Conservation (phyloP, 257 asterid species). For the Sherardia arvensis region DNA sequence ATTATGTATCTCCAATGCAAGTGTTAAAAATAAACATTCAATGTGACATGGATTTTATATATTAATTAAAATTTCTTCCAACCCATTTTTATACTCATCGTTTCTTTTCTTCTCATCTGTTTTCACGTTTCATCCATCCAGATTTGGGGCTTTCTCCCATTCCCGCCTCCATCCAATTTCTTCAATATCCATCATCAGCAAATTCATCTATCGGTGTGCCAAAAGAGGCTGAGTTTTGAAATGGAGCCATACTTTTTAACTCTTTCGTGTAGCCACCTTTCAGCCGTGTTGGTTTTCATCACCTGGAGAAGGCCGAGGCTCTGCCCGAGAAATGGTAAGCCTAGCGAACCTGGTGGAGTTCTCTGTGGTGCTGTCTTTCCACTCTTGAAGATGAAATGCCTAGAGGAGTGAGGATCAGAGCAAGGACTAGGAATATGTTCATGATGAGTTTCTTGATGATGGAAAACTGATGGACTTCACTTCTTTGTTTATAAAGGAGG, state of each 20-base stretch:
- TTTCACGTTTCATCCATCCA: no score
- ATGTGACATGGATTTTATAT: no score
- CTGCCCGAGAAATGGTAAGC: slow-evolving; percentile 61
- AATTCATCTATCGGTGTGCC: slow-evolving; percentile 63
- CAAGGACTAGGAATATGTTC: slow-evolving; percentile 17
- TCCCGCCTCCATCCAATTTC: no score
- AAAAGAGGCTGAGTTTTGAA: slow-evolving; percentile 59
- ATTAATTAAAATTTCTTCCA: no score
- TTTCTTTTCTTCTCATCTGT: no score
- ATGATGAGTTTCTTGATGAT: slow-evolving; percentile 1
- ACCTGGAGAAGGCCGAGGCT: slow-evolving; percentile 53
- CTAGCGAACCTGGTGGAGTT: slow-evolving; percentile 64
- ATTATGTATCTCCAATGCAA: no score
- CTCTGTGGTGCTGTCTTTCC: slow-evolving; percentile 8
- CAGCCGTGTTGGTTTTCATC: slow-evolving; percentile 64
- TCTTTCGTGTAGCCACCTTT: slow-evolving; percentile 46
- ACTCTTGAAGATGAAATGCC: slow-evolving; percentile 15
- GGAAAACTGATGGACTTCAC: not conserved
- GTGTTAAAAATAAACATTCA: no score
- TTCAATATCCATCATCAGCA: no score
- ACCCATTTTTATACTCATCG: no score
- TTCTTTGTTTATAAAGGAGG: no score
- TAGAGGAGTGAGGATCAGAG: slow-evolving; percentile 25
- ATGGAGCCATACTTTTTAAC: slow-evolving; percentile 44
- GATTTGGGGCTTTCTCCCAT: no score